Base-by-base conservation (phyloP, 495 filamentous ascomycete genomes). In the Penicillium atrosanguineum region DNA sequence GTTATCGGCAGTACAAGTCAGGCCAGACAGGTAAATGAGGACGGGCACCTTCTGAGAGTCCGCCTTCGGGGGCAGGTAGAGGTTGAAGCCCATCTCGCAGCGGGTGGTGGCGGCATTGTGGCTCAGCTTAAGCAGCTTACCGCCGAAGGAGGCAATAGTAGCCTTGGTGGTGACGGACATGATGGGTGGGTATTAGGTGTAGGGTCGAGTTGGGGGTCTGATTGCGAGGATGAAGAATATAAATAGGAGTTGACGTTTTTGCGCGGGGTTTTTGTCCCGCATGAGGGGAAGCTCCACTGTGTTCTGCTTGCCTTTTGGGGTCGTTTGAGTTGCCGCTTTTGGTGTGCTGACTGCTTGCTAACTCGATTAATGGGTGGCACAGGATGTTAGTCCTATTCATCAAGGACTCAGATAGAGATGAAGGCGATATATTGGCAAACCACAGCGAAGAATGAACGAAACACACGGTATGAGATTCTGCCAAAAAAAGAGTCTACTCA, bases 1-100 rank as follows among this genome's bases (percentile, higher is more conserved):
- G 75, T 98, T 98, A 56, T 97, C 91, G 15, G 88, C 91, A 0
- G 92, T 92, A 77, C 94, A 98, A 53, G 95, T 97, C 36, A 98
- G 75, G 25, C 94, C 94, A 15, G 93, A 91, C 55, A 98, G 85
- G 71, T 94, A 98, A 70, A 97, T 84, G n/a, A 98, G 75, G 2
- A 97, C 81, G 25, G 94, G 95, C 12, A 89, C 82, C 62, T 87
- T 90, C 48, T 74, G 59, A 19, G 75, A 52, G 11, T 64, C 50
- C 28, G 81, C 82, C 62, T 84, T 74, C 0, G 83, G 82, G 14
- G 85, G 85, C 11, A 88, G 71, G 65, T 83, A 87, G 53, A 88
- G 77, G 70, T 88, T 87, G 71, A 87, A 79, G 44, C 63, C 69
- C 85, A 88, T 88, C 45, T 85, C 80, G 70, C 82, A 85, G 53